Evolutionary conservation across 495 filamentous ascomycete species (phyloP).

Genomic region (Trichoderma reesei): DNA sequence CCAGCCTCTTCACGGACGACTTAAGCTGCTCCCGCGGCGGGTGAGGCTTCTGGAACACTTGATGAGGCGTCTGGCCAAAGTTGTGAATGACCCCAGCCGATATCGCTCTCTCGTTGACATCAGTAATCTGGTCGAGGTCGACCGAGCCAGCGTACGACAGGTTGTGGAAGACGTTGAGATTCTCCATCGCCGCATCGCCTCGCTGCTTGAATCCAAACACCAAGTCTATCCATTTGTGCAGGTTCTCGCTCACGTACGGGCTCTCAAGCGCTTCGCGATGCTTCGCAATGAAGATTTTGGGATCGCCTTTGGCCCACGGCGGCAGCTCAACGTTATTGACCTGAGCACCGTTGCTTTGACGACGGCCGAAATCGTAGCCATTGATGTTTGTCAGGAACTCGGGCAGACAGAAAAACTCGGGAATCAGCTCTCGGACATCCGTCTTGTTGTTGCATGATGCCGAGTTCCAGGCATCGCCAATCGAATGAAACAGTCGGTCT

Average conservation of each 20-base stretch:
- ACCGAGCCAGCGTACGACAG: slow-evolving; percentile 89
- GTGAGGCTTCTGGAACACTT: slow-evolving; percentile 80
- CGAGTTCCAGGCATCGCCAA: slow-evolving; percentile 83
- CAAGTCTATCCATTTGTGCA: slow-evolving; percentile 94
- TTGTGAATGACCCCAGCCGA: slow-evolving; percentile 97
- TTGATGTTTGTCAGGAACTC: slow-evolving; percentile 91
- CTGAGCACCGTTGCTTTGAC: slow-evolving; percentile 65
- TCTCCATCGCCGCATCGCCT: slow-evolving; percentile 84
- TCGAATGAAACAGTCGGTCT: slow-evolving; percentile 88
- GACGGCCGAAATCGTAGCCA: slow-evolving; percentile 79
- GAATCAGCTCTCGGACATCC: slow-evolving; percentile 87
- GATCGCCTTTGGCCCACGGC: slow-evolving; percentile 95
- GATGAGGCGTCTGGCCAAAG: slow-evolving; percentile 93
- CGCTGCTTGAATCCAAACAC: slow-evolving; percentile 93
- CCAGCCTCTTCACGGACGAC: slow-evolving; percentile 56
- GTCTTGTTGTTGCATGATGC: slow-evolving; percentile 83
- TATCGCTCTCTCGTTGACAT: slow-evolving; percentile 71
- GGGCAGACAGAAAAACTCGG: slow-evolving; percentile 93
- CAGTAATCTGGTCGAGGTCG: slow-evolving; percentile 83
- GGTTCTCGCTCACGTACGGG: slow-evolving; percentile 78
- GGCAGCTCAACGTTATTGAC: slow-evolving; percentile 82
- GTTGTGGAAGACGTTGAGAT: slow-evolving; percentile 91
- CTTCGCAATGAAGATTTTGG: slow-evolving; percentile 90
- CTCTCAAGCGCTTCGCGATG: slow-evolving; percentile 91
- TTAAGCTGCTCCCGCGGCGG: slow-evolving; percentile 56